Evolutionary conservation across 2,329 filamentous ascomycete species (phyloP), one percentile per base, ranked within the genome.

Genomic region (Fusarium newnesense): DNA sequence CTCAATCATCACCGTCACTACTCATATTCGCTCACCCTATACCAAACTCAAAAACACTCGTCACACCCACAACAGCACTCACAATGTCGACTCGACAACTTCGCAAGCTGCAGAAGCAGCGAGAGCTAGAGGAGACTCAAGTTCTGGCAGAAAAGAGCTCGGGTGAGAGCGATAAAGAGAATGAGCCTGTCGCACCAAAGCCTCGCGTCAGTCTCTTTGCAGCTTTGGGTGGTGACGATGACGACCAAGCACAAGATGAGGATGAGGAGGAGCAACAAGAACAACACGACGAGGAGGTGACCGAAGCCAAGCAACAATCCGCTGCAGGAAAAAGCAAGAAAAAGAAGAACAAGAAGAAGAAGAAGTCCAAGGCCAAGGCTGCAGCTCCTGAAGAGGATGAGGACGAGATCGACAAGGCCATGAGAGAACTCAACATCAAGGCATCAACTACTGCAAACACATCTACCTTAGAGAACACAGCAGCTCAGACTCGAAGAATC

Each of bases 381-480:
- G 57, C 74, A 26, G 60, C 69, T 40, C 67, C 77, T 34, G 71
- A 80, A 1, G 79, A 85, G 12, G 74, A 80, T 2, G 80, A 85
- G 28, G 88, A 90, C 65, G 88, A 90, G 70, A 90, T 90, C 59
- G 88, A 90, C 72, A 83, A 83, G 64, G 88, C 86, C 5, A 82
- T 90, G 43, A 81, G 83, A 63, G 85, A 87, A 70, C 82, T 90
- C 57, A 84, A 84, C 43, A 79, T 87, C 26, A 78, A 75, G 34
- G 68, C 75, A 15, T 70, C 39, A 24, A 69, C 42, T 24, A 19
- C 65, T 19, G 54, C 53, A 49, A 57, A 60, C 9, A 52, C 68
- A 9, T 28, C 59, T 8, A 32, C 39, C 5, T 19, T 46, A 16
- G 47, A 46, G 12, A 46, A 70, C 36, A 44, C 68, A 46, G 58